Conservation (phyloP, 345 rosid species). For the Citropsis articulata region DNA sequence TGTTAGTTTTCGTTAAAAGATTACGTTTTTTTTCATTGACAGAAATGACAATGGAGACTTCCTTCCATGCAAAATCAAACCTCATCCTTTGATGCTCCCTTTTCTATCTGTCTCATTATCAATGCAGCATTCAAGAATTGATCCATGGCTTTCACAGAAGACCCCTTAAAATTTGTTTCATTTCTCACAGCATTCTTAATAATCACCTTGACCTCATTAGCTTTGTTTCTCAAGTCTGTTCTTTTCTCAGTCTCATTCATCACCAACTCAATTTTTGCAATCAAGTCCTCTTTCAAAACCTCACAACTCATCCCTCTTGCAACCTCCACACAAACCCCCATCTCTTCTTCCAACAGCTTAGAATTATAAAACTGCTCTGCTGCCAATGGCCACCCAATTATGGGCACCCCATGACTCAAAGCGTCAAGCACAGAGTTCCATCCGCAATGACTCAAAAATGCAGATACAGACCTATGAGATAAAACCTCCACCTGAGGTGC, state of each 20-base stretch:
- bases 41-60: too few relatives aligned
- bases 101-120: background rate
- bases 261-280: slow-evolving; percentile 42
- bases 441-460: slow-evolving; percentile 38
- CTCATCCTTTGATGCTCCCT: background rate
- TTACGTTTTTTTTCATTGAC: too few relatives aligned
- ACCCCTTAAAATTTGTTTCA: slow-evolving; percentile 23
- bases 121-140: slow-evolving; percentile 34
- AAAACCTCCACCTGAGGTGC: slow-evolving; percentile 35
- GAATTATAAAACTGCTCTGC: slow-evolving; percentile 33
- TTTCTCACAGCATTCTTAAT: slow-evolving; percentile 33
- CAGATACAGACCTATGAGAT: slow-evolving; percentile 23
- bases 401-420: slow-evolving; percentile 25
- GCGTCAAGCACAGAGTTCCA: slow-evolving; percentile 42
- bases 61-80: background rate
- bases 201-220: slow-evolving; percentile 32
- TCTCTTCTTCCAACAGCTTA: slow-evolving; percentile 23
- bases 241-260: slow-evolving; percentile 50
- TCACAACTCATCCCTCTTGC: slow-evolving; percentile 24
- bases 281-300: slow-evolving; percentile 34
- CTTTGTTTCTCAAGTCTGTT: slow-evolving; percentile 42
- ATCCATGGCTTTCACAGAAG: slow-evolving; percentile 36
- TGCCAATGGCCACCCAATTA: slow-evolving; percentile 32
- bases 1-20: too few relatives aligned
- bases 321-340: slow-evolving; percentile 29